phyloP scores from a whole-genome alignment of 2,329 filamentous ascomycete species.

The Colletotrichum sp. region DNA sequence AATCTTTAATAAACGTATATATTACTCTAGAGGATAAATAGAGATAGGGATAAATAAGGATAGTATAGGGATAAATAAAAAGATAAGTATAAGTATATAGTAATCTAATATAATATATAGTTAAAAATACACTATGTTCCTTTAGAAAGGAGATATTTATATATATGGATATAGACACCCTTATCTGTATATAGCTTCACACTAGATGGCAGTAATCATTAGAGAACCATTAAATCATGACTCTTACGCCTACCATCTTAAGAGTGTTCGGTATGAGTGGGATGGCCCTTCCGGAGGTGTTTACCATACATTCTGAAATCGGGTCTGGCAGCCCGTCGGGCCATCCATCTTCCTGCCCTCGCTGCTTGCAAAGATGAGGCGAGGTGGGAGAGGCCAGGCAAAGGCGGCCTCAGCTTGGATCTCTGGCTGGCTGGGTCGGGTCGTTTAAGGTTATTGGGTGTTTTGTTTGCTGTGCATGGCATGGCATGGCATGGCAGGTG shows the following conservation, averaged over 20 bases:
- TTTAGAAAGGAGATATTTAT: no score
- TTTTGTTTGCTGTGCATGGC: slow-evolving; percentile 12
- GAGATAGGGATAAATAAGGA: no score
- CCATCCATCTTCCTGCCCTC: neutral
- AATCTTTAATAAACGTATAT: no score
- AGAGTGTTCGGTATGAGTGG: neutral
- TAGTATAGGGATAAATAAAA: no score
- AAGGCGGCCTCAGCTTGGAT: neutral
- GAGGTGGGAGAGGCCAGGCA: neutral
- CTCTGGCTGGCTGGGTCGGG: neutral
- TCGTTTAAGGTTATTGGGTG: slow-evolving; percentile 12
- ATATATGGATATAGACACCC: no score
- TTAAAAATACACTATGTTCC: no score
- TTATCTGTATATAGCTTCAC: neutral
- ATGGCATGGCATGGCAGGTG: slow-evolving; percentile 2
- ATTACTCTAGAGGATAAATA: no score
- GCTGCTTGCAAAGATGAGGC: neutral
- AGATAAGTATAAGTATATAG: no score
- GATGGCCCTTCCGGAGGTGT: neutral
- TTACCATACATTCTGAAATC: neutral
- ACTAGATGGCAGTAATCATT: neutral
- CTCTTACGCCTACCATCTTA: neutral
- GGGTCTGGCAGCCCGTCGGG: neutral
- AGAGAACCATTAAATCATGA: neutral
- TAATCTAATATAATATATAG: no score